Evolutionary conservation across 257 asterid species (phyloP).

Genomic region (Solanum etuberosum): DNA sequence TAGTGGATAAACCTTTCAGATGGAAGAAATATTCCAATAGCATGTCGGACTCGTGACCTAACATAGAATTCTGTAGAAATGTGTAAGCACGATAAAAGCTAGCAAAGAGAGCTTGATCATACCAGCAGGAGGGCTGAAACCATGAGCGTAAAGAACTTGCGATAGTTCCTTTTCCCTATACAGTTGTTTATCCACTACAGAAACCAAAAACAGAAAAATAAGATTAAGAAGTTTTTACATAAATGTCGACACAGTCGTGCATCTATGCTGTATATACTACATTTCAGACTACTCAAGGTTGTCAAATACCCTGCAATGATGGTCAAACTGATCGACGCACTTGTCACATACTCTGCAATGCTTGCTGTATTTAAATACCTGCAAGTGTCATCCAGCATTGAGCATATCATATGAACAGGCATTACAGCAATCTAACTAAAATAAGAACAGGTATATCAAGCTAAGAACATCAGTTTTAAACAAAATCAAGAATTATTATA

Average conservation of each 20-base stretch:
- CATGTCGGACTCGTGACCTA: background rate
- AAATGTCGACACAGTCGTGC: background rate
- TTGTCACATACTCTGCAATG: constrained; percentile 98
- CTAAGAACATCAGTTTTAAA: background rate
- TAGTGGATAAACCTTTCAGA: background rate
- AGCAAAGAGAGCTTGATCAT: constrained; percentile 18
- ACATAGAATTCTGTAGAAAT: background rate
- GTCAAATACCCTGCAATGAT: constrained; percentile 87
- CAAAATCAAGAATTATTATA: background rate
- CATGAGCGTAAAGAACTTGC: constrained; percentile 88
- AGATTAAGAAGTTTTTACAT: background rate
- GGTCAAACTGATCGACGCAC: constrained; percentile 91
- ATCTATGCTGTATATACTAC: background rate
- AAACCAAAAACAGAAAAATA: constrained; percentile 5
- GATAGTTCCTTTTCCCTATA: constrained; percentile 85
- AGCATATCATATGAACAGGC: background rate
- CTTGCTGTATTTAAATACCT: constrained; percentile 97
- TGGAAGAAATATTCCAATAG: background rate
- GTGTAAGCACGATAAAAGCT: background rate
- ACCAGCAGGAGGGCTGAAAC: constrained; percentile 96
- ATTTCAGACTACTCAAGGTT: background rate
- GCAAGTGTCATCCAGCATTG: constrained; percentile 6
- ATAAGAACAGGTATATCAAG: background rate
- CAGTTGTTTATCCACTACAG: constrained; percentile 97
- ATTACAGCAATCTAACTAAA: background rate